phyloP scores from a whole-genome alignment of 1,284 basidiomycete genomes.

The Pseudozyma sp. region DNA sequence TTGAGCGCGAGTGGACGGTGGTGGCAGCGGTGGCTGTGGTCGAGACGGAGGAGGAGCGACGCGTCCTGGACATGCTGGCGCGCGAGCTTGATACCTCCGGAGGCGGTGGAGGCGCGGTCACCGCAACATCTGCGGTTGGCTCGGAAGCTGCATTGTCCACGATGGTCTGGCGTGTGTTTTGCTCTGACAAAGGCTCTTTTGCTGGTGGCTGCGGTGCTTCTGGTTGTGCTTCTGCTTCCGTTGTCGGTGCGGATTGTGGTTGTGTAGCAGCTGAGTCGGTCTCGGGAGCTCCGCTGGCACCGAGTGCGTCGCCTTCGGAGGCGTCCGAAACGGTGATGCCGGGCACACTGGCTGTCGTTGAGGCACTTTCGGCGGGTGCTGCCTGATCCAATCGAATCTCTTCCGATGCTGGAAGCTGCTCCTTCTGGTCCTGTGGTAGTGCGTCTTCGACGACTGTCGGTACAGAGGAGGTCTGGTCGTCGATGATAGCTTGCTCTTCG shows the following conservation, averaged over 20 bases:
- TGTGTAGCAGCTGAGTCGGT: not conserved
- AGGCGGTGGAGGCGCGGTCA: conserved; percentile 3
- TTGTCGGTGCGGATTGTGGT: not conserved
- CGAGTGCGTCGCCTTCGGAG: not conserved
- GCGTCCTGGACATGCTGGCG: conserved; percentile 33
- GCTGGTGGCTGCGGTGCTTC: conserved; percentile 20
- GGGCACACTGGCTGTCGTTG: conserved; percentile 6
- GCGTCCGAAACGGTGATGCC: conserved; percentile 26
- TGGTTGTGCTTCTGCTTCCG: conserved; percentile 3
- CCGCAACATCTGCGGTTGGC: conserved; percentile 7
- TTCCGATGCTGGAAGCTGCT: conserved; percentile 16
- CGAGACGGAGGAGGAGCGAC: conserved; percentile 47
- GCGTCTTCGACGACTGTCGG: not conserved
- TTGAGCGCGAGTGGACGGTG: conserved; percentile 52
- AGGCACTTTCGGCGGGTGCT: conserved; percentile 2
- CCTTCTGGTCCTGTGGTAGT: conserved; percentile 3
- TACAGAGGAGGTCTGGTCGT: not conserved
- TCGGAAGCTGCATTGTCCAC: conserved; percentile 1
- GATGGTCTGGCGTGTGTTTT: conserved; percentile 14
- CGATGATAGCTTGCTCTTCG: not conserved
- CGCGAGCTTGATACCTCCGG: conserved; percentile 27
- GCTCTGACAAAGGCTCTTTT: conserved; percentile 17
- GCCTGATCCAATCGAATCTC: conserved; percentile 10
- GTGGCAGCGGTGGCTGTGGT: conserved; percentile 45
- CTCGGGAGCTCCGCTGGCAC: conserved; percentile 1